Base-by-base conservation (phyloP, 768 basidiomycete genomes). In the Serendipita sp. region DNA sequence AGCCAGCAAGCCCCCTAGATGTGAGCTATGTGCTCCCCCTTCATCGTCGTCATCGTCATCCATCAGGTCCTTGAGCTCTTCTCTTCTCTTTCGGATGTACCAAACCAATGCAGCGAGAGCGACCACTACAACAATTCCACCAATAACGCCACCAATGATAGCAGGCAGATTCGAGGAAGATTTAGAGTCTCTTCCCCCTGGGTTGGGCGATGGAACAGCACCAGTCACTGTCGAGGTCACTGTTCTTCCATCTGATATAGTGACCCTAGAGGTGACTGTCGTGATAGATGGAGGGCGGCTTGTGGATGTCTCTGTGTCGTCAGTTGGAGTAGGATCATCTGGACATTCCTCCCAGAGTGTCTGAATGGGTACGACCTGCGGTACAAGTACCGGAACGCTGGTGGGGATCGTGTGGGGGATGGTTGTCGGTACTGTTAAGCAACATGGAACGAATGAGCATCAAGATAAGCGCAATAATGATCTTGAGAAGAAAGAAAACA, bases 11-110 rank as follows among this genome's bases (percentile, higher is more conserved):
- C 1, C 24, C 13, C 24, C 53, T 11, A 11, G 14, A 4, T 30
- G 4, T 9, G 26, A 9, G 1, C 53, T 20, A n/a, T 58, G 24
- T 50, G 11, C 5, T 22, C 9, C 45, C 28, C 45, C 17, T 9
- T 22, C 28, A 28, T 58, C 53, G 26, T 58, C 53, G 4, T 58
- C 53, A 9, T 58, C 53, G 17, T 58, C 53, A 58, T 58, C 53
- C 11, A 58, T 13, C 53, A 58, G 11, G 2, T 26, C 22, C 11
- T 34, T 28, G 53, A n/a, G 22, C 30, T 58, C 17, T 33, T 58
- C 53, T 11, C 53, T 22, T 20, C 53, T 28, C 33, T 26, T 9
- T 28, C 17, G 53, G 20, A 58, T 28, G 17, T 31, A 58, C 53
- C 53, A 58, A 28, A 58, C 28, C 24, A 58, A 24, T n/a, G 5